Evolutionary conservation across 2,329 filamentous ascomycete species (phyloP), one percentile per base, ranked within the genome.

Genomic region (Talaromyces sp.): DNA sequence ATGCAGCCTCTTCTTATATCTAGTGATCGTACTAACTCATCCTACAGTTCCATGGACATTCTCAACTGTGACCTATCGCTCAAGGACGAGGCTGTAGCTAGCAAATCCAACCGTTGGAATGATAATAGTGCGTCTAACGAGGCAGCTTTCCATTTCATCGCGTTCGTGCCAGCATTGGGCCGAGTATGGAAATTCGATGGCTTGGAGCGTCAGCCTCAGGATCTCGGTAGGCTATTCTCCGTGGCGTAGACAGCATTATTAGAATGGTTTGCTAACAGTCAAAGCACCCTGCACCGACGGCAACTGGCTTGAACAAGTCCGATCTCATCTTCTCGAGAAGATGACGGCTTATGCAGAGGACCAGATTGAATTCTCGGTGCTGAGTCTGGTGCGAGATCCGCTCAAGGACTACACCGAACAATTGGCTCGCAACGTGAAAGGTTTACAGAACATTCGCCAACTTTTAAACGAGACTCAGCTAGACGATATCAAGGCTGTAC

Each of bases 151-250:
- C 94, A 98, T 74, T 98, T 95, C 76, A 90, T 96, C 68, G 93
- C 93, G 7, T 97, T 94, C 73, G 88, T 97, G 35, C 91, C 92
- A 2, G 85, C 88, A 14, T 82, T 85, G n/a, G 88, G 86, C 2
- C 82, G 86, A 64, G 85, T 97, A 14, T 97, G 92, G 92, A 91
- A 93, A 74, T 86, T 98, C 5, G 94, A 98, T 76, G 94, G 94
- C 4, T 81, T 97, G 24, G 88, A 93, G 74, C 81, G 81, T 48
- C 86, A 88, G 68, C 94, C 92, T 3, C 84, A 87, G 39, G 84
- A 82, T 64, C 81, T 93, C 64, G 89, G 88, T 73, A 66, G 66
- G 70, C 65, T 16, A 33, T 41, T 9, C 45, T 48, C 19, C 22
- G 0, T 9, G 37, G 35, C 47, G 27, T 45, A 41, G 9, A 37